Conservation (phyloP, 768 basidiomycete genomes). For the Hebeloma cylindrosporum region DNA sequence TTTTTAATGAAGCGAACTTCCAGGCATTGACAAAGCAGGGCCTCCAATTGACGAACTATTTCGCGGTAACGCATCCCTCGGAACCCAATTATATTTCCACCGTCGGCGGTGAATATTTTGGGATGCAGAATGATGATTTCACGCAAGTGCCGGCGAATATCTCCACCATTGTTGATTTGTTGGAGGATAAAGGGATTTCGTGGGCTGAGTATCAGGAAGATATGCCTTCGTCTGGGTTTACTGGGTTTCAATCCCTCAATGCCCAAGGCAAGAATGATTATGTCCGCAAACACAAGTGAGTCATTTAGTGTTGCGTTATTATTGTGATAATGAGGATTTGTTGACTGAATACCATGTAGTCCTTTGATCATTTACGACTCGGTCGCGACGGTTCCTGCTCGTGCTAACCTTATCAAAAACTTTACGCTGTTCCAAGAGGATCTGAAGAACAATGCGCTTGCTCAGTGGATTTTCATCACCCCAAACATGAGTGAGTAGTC, state of each 20-base stretch:
- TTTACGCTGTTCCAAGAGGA: conserved; percentile 65
- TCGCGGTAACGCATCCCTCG: conserved; percentile 55
- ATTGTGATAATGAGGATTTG: not conserved
- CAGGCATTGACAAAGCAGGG: conserved; percentile 47
- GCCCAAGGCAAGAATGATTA: conserved; percentile 27
- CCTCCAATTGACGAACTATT: conserved; percentile 45
- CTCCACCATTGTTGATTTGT: conserved; percentile 58
- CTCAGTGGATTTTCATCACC: conserved; percentile 64
- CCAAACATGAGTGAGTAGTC: conserved; percentile 49
- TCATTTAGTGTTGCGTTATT: not conserved
- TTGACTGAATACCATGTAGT: conserved; percentile 13
- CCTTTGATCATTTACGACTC: conserved; percentile 54
- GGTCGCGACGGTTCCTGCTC: conserved; percentile 40
- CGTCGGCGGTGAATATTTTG: conserved; percentile 55
- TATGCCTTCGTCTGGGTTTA: conserved; percentile 50
- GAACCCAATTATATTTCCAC: conserved; percentile 59
- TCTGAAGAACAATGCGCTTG: conserved; percentile 45
- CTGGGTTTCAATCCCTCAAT: conserved; percentile 36
- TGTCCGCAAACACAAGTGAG: conserved; percentile 34
- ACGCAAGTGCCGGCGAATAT: conserved; percentile 44
- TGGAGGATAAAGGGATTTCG: conserved; percentile 55
- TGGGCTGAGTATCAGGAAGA: conserved; percentile 66
- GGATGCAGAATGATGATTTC: conserved; percentile 42
- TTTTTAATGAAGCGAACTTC: conserved; percentile 27
- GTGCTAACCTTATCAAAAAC: conserved; percentile 49